A percentile compares a stretch with the other conserved stretches of the same genome.
Evolutionary conservation across 164 flowering plant species (phyloP).

Genomic region (Tetracentron sinense): DNA sequence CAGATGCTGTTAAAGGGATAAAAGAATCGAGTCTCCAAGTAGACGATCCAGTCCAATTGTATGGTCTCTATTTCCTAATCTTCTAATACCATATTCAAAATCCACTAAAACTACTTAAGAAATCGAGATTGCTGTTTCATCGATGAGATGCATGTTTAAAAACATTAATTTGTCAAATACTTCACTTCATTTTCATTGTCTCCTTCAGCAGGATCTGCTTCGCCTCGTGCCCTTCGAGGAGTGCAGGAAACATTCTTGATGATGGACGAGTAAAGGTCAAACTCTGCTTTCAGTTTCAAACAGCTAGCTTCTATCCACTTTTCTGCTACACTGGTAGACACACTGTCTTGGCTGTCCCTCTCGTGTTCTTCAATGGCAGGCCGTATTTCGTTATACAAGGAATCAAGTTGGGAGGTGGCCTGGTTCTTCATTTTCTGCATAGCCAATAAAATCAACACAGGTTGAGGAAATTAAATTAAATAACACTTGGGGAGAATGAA

Average conservation of each 20-base stretch:
- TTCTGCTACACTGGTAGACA: slow-evolving; percentile 74
- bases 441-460: no score
- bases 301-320: slow-evolving; percentile 88
- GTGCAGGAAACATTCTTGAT: slow-evolving; percentile 51
- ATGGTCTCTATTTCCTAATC: neutral
- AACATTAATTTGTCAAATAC: slow-evolving; percentile 15
- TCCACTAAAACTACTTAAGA: neutral
- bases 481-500: no score
- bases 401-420: slow-evolving; percentile 48
- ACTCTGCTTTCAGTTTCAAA: slow-evolving; percentile 66
- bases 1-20: no score
- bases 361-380: slow-evolving; percentile 88
- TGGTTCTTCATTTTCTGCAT: slow-evolving; percentile 59
- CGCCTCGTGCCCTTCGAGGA: slow-evolving; percentile 18
- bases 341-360: slow-evolving; percentile 80
- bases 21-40: neutral
- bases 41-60: neutral
- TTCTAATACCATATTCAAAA: neutral
- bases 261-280: slow-evolving; percentile 56
- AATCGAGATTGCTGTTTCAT: neutral
- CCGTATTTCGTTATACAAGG: slow-evolving; percentile 72
- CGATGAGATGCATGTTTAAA: no score
- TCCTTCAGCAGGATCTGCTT: slow-evolving; percentile 17
- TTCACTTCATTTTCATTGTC: slow-evolving; percentile 17
- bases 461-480: no score